Conservation (phyloP, 2,329 filamentous ascomycete genomes). For the Bipolaris cookei region DNA sequence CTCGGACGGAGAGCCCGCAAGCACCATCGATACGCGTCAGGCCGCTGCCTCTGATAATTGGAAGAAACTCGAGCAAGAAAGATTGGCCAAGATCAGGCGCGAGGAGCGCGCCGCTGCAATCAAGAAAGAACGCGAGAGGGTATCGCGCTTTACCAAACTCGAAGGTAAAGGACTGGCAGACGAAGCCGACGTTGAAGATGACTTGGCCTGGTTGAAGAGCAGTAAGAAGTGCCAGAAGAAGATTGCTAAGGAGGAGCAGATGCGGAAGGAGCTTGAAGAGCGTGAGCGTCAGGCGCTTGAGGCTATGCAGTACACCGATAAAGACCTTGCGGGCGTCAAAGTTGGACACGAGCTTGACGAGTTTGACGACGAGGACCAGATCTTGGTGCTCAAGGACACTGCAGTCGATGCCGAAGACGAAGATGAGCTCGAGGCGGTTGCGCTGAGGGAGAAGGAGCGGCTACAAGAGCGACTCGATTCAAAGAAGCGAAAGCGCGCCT, state of each 20-base stretch:
- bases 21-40: conserved; percentile 82
- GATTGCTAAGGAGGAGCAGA: conserved; percentile 73
- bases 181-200: conserved; percentile 71
- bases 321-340: conserved; percentile 87
- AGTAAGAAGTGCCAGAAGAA: conserved; percentile 95
- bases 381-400: conserved; percentile 92
- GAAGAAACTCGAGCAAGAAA: conserved; percentile 72
- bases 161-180: conserved; percentile 88
- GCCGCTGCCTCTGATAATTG: conserved; percentile 77
- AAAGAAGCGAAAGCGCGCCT: conserved; percentile 88
- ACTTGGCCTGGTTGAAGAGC: conserved; percentile 83
- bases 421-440: conserved; percentile 84
- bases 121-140: conserved; percentile 84
- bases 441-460: conserved; percentile 73
- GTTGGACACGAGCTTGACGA: conserved; percentile 85
- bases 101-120: conserved; percentile 82
- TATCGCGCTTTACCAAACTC: conserved; percentile 75
- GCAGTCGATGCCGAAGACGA: conserved; percentile 83
- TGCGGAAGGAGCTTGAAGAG: conserved; percentile 79
- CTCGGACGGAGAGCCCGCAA: conserved; percentile 72
- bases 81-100: conserved; percentile 73
- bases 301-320: conserved; percentile 74
- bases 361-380: conserved; percentile 84
- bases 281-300: conserved; percentile 69
- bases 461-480: conserved; percentile 77